Evolutionary conservation across 2,329 filamentous ascomycete species (phyloP), one percentile per base, ranked within the genome.

Genomic region (Lizonia empirigonia): DNA sequence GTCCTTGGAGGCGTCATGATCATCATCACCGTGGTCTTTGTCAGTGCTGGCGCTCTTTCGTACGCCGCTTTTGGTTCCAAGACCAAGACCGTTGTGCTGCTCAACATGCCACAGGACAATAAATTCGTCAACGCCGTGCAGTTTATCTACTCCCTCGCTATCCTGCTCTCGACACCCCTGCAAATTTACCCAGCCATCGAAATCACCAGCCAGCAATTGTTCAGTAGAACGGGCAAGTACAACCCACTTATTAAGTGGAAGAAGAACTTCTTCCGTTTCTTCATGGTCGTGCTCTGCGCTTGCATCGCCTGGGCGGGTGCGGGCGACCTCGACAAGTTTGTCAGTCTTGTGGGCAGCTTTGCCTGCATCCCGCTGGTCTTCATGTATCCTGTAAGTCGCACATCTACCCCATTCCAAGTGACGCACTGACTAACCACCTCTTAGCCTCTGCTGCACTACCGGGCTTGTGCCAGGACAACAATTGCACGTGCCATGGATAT

Each of bases 241-340:
- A 97, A 97, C 70, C 92, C 91, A 0, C 94, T 90, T 70, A 96
- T 99, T 80, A 99, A 99, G 79, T 99, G 94, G 94, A 90, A 97
- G 81, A 99, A 99, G 85, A 99, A 99, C 64, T 79, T 88, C 26
- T 99, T 96, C 79, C 88, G 94, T 46, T 99, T 97, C 80, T 87
- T 93, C 69, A 85, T 97, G 56, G 94, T 97, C 41, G 84, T 90
- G 66, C 75, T 94, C 19, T 97, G 94, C 68, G 89, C 92, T 0
- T 76, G 86, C 51, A 88, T 99, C 59, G 93, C 93, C 1, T 99
- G 91, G 91, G 86, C 87, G 35, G 94, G 94, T 55, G 93, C 94
- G 3, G 89, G 91, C 61, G 88, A 97, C 74, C 78, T 99, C 46
- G 94, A 99, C 78, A 97, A 97, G 75, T 99, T 99, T 72, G 95